A percentile compares a stretch with the other conserved stretches of the same genome.
Conservation (phyloP, 805 yeast species). For the Komagataella pastoris region DNA sequence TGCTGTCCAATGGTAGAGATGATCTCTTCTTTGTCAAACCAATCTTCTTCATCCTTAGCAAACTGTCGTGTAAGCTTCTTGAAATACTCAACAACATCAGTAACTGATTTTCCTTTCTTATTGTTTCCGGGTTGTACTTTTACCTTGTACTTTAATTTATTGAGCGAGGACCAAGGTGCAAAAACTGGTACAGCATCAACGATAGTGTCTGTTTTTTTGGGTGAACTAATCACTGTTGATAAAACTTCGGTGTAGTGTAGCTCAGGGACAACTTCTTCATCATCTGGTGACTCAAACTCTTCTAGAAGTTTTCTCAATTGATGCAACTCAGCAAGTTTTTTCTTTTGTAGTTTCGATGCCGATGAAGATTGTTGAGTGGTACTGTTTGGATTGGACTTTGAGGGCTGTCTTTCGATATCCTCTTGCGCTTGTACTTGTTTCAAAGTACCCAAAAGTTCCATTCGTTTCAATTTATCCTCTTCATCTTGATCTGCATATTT, state of each 20-base stretch:
- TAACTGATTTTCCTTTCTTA: slow-evolving; percentile 79
- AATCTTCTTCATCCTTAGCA: slow-evolving; percentile 17
- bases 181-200: slow-evolving; percentile 68
- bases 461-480: slow-evolving; percentile 60
- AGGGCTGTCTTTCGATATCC: neutral
- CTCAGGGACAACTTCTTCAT: slow-evolving; percentile 10
- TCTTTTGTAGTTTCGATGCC: slow-evolving; percentile 5
- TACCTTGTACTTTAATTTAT: slow-evolving; percentile 65
- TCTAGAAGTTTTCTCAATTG: slow-evolving; percentile 17
- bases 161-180: slow-evolving; percentile 84
- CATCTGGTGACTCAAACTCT: slow-evolving; percentile 12
- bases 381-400: neutral
- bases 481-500: slow-evolving; percentile 91
- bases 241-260: slow-evolving; percentile 11
- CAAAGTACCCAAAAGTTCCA: slow-evolving; percentile 77
- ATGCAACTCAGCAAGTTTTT: slow-evolving; percentile 16
- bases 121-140: slow-evolving; percentile 70
- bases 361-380: slow-evolving; percentile 1
- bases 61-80: slow-evolving; percentile 17
- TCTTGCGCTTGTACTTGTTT: slow-evolving; percentile 31
- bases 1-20: slow-evolving; percentile 44
- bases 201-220: slow-evolving; percentile 35
- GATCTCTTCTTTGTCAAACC: slow-evolving; percentile 56
- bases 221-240: slow-evolving; percentile 25
- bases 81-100: slow-evolving; percentile 53